Evolutionary conservation across 2,329 filamentous ascomycete genomes (phyloP).

Genomic region (Aspergillus sp.): DNA sequence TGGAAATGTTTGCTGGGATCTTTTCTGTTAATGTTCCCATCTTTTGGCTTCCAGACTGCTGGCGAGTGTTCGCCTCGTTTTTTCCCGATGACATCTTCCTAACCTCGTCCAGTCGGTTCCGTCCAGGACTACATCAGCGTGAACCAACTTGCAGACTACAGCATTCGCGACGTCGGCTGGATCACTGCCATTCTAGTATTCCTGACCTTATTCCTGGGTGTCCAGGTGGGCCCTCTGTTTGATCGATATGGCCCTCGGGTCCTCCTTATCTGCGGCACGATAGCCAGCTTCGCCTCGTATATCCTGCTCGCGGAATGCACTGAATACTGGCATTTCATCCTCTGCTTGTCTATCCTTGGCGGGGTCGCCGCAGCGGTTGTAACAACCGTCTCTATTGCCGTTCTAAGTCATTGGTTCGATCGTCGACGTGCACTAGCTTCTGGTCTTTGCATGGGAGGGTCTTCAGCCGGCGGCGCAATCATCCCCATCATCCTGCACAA

Average conservation of each 20-base stretch:
- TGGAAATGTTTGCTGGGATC: slow-evolving; percentile 38
- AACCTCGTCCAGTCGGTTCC: slow-evolving; percentile 40
- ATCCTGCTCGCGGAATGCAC: slow-evolving; percentile 50
- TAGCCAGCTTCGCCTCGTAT: slow-evolving; percentile 41
- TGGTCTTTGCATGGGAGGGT: slow-evolving; percentile 42
- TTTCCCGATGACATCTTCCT: neutral
- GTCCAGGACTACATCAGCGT: slow-evolving; percentile 49
- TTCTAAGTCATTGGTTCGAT: slow-evolving; percentile 44
- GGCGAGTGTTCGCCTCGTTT: slow-evolving; percentile 11
- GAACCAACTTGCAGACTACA: slow-evolving; percentile 46
- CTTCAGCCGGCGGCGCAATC: slow-evolving; percentile 37
- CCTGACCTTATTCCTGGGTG: slow-evolving; percentile 45
- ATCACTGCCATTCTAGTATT: slow-evolving; percentile 51
- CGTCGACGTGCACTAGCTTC: slow-evolving; percentile 37
- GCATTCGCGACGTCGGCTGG: slow-evolving; percentile 50
- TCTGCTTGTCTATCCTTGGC: slow-evolving; percentile 38
- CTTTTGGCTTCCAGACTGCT: slow-evolving; percentile 49
- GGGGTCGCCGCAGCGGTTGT: slow-evolving; percentile 37
- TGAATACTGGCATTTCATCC: slow-evolving; percentile 51
- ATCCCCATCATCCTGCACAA: slow-evolving; percentile 37
- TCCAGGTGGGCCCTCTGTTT: slow-evolving; percentile 52
- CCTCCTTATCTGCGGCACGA: slow-evolving; percentile 40
- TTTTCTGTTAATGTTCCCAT: slow-evolving; percentile 39
- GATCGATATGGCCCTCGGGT: slow-evolving; percentile 49
- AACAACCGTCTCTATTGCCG: slow-evolving; percentile 38